phyloP scores from a whole-genome alignment of 306 rosid genomes.

The Trifolium subterraneum region DNA sequence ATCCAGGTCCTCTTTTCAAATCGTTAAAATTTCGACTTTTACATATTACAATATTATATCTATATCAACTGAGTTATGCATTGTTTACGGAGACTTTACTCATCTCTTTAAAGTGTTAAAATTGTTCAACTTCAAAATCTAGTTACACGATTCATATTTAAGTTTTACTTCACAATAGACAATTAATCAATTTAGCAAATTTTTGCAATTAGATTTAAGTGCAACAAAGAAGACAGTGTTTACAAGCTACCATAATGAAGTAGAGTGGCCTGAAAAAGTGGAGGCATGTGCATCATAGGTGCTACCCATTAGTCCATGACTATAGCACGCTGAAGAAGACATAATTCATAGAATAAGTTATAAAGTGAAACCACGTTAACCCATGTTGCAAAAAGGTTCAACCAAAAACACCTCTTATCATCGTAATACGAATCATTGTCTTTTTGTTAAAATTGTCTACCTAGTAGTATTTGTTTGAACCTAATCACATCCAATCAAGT shows the following conservation, averaged over 20 bases:
- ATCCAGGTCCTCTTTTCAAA: too few relatives aligned
- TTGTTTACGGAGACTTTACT: too few relatives aligned
- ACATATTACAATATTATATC: too few relatives aligned
- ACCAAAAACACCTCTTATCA: background rate
- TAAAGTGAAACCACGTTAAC: constrained; percentile 19
- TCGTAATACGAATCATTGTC: constrained; percentile 39
- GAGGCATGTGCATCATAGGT: constrained; percentile 38
- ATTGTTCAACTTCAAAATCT: background rate
- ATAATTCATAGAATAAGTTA: constrained; percentile 25
- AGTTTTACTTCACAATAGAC: background rate
- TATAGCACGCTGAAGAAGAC: constrained; percentile 17
- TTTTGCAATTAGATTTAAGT: background rate
- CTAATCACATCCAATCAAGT: constrained; percentile 5
- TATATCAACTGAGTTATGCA: too few relatives aligned
- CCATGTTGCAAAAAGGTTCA: constrained; percentile 31
- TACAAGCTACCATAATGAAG: background rate
- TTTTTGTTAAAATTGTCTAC: background rate
- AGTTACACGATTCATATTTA: background rate
- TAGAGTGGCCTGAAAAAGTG: constrained; percentile 14
- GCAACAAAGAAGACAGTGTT: background rate
- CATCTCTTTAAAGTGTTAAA: too few relatives aligned
- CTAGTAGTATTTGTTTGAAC: constrained; percentile 1
- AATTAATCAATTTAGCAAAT: background rate
- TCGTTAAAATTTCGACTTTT: too few relatives aligned
- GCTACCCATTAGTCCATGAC: constrained; percentile 31